Evolutionary conservation across 1,139 yeast species (phyloP).

Genomic region (Arxiozyma bovina): DNA sequence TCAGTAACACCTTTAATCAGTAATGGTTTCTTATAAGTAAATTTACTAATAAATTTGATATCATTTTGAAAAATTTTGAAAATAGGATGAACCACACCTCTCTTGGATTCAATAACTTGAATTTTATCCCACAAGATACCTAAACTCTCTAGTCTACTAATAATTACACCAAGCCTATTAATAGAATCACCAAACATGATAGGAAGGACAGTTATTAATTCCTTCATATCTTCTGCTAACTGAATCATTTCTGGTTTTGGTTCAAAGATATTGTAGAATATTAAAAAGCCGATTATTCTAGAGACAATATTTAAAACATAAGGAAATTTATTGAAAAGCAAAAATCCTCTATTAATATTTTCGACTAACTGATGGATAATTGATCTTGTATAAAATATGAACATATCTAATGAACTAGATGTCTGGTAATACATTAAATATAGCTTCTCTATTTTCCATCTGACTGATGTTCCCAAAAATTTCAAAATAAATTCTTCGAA

Average conservation of each 20-base stretch:
- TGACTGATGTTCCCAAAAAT: constrained; percentile 16
- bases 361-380: constrained; percentile 18
- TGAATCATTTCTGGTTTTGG: constrained; percentile 16
- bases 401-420: constrained; percentile 14
- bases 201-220: constrained; percentile 16
- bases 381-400: constrained; percentile 15
- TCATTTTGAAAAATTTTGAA: constrained; percentile 25
- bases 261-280: constrained; percentile 22
- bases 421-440: constrained; percentile 20
- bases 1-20: constrained; percentile 16
- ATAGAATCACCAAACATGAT: constrained; percentile 19
- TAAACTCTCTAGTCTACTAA: constrained; percentile 19
- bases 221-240: constrained; percentile 19
- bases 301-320: constrained; percentile 18
- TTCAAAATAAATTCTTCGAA: constrained; percentile 22
- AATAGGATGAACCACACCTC: constrained; percentile 23
- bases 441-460: constrained; percentile 25
- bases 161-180: constrained; percentile 37
- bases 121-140: constrained; percentile 20
- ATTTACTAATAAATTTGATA: constrained; percentile 14
- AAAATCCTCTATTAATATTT: constrained; percentile 14
- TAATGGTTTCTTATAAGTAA: constrained; percentile 14
- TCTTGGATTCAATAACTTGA: constrained; percentile 16
- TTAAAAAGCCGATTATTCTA: constrained; percentile 20
- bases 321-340: constrained; percentile 22